phyloP scores from a whole-genome alignment of 2,329 filamentous ascomycete genomes.

The Hymenoscyphus infarciens region DNA sequence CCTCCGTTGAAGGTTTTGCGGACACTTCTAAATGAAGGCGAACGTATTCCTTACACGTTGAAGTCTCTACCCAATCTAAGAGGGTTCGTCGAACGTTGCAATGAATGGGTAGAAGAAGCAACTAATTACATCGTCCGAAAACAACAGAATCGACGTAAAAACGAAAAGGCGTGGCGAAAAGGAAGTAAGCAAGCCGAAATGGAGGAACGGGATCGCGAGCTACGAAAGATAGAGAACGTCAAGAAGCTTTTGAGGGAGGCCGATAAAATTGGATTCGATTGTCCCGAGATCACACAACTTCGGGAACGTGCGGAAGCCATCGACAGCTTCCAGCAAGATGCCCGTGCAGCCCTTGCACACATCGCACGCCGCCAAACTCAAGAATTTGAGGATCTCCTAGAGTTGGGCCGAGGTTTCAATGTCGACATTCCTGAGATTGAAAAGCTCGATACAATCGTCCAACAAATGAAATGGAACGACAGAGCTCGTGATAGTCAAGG shows the following conservation, averaged over 20 bases:
- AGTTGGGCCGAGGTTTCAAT: constrained; percentile 83
- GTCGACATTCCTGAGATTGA: constrained; percentile 89
- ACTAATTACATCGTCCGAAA: constrained; percentile 95
- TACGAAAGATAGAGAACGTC: constrained; percentile 86
- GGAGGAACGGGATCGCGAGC: constrained; percentile 79
- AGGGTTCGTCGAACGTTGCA: constrained; percentile 91
- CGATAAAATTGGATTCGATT: constrained; percentile 86
- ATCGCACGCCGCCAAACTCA: constrained; percentile 60
- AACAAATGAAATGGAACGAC: constrained; percentile 85
- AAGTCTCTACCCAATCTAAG: constrained; percentile 77
- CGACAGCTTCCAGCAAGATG: constrained; percentile 76
- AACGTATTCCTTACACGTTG: constrained; percentile 90
- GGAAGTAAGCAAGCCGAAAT: constrained; percentile 73
- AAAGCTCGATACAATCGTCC: constrained; percentile 71
- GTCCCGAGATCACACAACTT: constrained; percentile 81
- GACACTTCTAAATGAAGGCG: constrained; percentile 82
- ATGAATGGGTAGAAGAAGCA: constrained; percentile 97
- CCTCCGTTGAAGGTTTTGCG: constrained; percentile 85
- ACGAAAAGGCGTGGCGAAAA: constrained; percentile 80
- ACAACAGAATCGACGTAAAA: constrained; percentile 94
- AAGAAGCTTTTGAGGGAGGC: constrained; percentile 76
- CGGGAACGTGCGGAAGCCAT: constrained; percentile 84
- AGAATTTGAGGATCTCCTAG: constrained; percentile 86
- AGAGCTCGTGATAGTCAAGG: constrained; percentile 64
- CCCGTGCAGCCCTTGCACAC: constrained; percentile 65